Percentiles rank a stretch among this genome's conserved stretches.
Evolutionary conservation across 495 filamentous ascomycete species (phyloP).

Genomic region (Neurospora discreta): DNA sequence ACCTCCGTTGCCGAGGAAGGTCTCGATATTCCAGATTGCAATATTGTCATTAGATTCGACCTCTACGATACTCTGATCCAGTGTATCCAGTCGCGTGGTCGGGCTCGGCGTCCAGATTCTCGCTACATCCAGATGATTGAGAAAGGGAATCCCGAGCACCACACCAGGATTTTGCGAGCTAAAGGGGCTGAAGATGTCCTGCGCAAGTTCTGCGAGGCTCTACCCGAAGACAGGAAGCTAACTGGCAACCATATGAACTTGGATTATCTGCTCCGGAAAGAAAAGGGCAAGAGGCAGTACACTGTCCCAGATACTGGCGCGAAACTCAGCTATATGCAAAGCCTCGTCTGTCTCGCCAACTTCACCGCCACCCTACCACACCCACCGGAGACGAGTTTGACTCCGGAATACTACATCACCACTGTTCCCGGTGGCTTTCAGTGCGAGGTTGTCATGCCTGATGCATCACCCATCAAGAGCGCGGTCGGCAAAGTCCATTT

Average conservation of each 20-base stretch:
- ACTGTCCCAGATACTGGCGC: slow-evolving; percentile 60
- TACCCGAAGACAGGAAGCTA: slow-evolving; percentile 68
- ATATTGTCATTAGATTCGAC: slow-evolving; percentile 79
- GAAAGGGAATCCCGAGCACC: slow-evolving; percentile 48
- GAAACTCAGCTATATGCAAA: slow-evolving; percentile 66
- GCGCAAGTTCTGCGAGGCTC: slow-evolving; percentile 58
- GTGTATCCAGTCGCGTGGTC: slow-evolving; percentile 90
- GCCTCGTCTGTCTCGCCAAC: slow-evolving; percentile 50
- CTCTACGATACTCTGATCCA: slow-evolving; percentile 87
- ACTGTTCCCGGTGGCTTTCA: slow-evolving; percentile 49
- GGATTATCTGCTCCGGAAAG: slow-evolving; percentile 42
- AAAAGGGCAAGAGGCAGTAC: slow-evolving; percentile 46
- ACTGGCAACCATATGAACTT: slow-evolving; percentile 48
- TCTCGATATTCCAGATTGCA: slow-evolving; percentile 92
- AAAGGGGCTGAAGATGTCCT: slow-evolving; percentile 43
- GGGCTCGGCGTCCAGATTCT: slow-evolving; percentile 67
- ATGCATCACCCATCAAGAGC: slow-evolving; percentile 57
- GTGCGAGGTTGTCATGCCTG: slow-evolving; percentile 76
- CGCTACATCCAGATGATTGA: slow-evolving; percentile 82
- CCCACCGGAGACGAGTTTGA: slow-evolving; percentile 40
- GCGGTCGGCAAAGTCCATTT: slow-evolving; percentile 47
- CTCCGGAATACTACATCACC: slow-evolving; percentile 53
- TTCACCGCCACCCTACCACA: slow-evolving; percentile 50
- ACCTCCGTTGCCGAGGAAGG: slow-evolving; percentile 94
- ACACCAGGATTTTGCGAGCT: slow-evolving; percentile 37